A percentile compares a stretch with the other conserved stretches of the same genome.
These are phyloP conservation scores for Citrullus mucosospermus DNA, from an alignment of 306 rosid species.

Conservation along the genomic window DNA sequence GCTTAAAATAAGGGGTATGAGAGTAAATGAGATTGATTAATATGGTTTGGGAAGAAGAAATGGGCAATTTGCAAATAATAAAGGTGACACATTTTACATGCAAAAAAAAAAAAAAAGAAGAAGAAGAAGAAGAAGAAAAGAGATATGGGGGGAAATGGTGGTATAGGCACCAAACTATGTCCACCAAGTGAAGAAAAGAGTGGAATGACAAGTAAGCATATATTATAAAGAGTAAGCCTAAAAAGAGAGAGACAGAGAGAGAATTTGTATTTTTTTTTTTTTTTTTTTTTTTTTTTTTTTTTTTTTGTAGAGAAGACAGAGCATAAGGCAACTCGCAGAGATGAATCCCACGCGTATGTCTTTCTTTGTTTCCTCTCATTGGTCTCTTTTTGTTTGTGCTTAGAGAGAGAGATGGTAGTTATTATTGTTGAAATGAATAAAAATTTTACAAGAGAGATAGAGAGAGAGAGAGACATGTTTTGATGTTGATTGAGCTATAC, in stretches of 20 bases:
- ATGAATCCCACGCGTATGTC: conserved; percentile 2
- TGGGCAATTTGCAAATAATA: not conserved
- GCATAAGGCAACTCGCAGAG: not conserved
- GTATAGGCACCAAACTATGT: not conserved
- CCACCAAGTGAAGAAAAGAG: not conserved
- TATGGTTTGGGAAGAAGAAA: not conserved
- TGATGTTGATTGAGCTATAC: not conserved
- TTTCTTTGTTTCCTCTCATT: not conserved
- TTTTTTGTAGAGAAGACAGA: not conserved
- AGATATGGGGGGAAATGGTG: not conserved
- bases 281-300: not conserved
- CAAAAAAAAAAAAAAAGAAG: not conserved
- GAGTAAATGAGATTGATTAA: no score
- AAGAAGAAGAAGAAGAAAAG: no score
- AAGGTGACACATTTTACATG: not conserved
- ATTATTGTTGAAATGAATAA: not conserved
- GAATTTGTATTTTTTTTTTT: not conserved
- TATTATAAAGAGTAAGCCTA: no score
- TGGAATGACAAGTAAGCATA: conserved; percentile 2
- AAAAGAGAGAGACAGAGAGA: no score
- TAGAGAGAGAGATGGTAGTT: not conserved
- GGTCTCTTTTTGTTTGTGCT: not conserved
- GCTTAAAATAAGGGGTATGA: no score
- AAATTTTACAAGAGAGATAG: not conserved
- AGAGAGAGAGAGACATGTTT: not conserved